Conservation (phyloP, 129 eudicot genomes). For the Rutidosis leptorrhynchoides region DNA sequence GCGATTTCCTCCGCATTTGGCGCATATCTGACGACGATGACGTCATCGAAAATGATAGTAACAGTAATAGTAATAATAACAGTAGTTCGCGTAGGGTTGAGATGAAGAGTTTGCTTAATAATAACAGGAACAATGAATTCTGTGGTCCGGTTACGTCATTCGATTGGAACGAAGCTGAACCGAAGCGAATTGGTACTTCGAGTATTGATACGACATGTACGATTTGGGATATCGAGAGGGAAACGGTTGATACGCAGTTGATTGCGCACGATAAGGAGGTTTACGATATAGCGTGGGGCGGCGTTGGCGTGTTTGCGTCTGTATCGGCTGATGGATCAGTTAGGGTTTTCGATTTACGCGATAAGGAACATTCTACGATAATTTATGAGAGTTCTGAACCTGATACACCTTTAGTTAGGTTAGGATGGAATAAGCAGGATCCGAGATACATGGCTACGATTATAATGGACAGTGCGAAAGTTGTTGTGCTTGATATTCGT, state of each 20-base stretch:
- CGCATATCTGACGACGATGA: slow-evolving; percentile 45
- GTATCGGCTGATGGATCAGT: slow-evolving; percentile 94
- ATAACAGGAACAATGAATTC: slow-evolving; percentile 70
- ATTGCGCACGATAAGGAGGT: slow-evolving; percentile 98
- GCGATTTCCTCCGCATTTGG: slow-evolving; percentile 85
- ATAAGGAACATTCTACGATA: slow-evolving; percentile 89
- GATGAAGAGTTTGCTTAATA: slow-evolving; percentile 57
- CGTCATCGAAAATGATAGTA: slow-evolving; percentile 18
- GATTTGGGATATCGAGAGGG: slow-evolving; percentile 89
- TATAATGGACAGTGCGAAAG: slow-evolving; percentile 91
- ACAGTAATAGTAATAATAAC: neutral
- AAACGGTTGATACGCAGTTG: slow-evolving; percentile 81
- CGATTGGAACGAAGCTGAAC: slow-evolving; percentile 97
- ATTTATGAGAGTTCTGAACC: slow-evolving; percentile 92
- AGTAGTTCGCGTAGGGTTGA: slow-evolving; percentile 45
- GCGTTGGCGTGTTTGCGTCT: slow-evolving; percentile 94
- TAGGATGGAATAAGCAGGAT: slow-evolving; percentile 98
- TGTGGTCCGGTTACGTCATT: slow-evolving; percentile 90
- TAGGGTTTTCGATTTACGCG: slow-evolving; percentile 81
- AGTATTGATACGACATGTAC: slow-evolving; percentile 92
- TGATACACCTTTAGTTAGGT: slow-evolving; percentile 76
- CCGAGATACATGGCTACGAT: slow-evolving; percentile 96
- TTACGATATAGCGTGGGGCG: slow-evolving; percentile 95
- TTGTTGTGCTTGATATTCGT: slow-evolving; percentile 89
- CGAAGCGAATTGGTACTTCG: slow-evolving; percentile 73